Evolutionary conservation across 768 basidiomycete species (phyloP), one percentile per base, ranked within the genome.

Genomic region (Auriscalpium vulgare): DNA sequence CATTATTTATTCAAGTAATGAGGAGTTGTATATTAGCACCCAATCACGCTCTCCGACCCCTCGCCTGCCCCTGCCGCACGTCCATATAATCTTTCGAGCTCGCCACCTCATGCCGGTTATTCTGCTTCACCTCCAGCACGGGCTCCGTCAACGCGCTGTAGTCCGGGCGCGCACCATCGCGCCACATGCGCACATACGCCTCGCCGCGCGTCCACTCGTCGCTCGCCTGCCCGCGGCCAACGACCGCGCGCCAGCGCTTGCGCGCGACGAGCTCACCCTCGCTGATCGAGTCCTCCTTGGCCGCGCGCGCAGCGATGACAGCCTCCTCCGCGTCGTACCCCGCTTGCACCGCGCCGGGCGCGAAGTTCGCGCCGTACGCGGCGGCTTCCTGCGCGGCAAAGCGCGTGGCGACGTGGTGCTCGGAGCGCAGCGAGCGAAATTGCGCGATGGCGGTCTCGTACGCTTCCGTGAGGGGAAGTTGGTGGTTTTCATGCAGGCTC

Each of bases 341-440:
- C 56, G 74, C 75, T 62, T 85, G 78, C 37, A 86, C 78, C 72
- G 84, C 83, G 14, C 79, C 79, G 10, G 75, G 74, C 3, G 68
- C 73, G 64, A 89, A 90, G 37, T 72, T 66, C 14, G 82, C 83
- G 43, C 94, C 94, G 65, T 87, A 78, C 8, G 80, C 70, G 62
- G 87, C 77, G 13, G 94, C 93, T 71, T 98, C 93, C 64, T 84
- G 73, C 16, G 78, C 80, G 17, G 95, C 95, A 52, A 91, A 82
- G 3, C 78, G 74, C 40, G 82, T 84, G 2, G 90, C 79, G 50
- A 92, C 78, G 63, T 92, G 82, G 63, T 88, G 85, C 69, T 91
- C 87, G 37, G 92, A 85, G 40, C 94, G 85, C 43, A 99, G 78
- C 14, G 91, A 76, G 47, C 91, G 88, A 72, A 94, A 99, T 69